Percentiles rank a stretch among this genome's conserved stretches.
phyloP scores from a whole-genome alignment of 441 rosid genomes.

The Jatropha podagrica region DNA sequence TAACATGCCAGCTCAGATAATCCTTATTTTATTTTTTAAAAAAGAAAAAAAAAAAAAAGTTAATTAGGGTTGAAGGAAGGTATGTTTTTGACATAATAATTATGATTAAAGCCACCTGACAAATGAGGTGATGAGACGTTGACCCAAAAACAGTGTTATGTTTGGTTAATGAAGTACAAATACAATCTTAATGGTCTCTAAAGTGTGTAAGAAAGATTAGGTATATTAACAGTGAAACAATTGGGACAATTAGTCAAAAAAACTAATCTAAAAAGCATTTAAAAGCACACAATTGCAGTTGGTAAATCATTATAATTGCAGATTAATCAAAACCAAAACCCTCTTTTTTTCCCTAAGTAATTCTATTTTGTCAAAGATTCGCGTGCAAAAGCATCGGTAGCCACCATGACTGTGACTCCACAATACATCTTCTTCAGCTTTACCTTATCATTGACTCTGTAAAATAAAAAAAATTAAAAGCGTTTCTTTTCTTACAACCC shows the following conservation, averaged over 20 bases:
- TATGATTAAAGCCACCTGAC: background rate
- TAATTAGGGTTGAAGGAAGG: background rate
- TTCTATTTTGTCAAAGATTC: constrained; percentile 40
- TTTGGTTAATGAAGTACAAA: constrained; percentile 10
- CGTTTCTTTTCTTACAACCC: background rate
- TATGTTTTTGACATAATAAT: background rate
- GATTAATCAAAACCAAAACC: background rate
- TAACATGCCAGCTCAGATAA: too few relatives aligned
- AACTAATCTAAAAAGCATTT: background rate
- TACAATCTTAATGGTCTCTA: background rate
- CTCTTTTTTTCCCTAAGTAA: background rate
- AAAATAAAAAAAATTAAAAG: background rate
- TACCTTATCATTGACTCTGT: constrained; percentile 25
- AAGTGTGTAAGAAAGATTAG: constrained; percentile 12
- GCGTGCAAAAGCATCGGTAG: constrained; percentile 42
- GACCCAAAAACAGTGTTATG: constrained; percentile 17
- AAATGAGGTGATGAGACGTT: constrained; percentile 1
- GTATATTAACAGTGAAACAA: constrained; percentile 12
- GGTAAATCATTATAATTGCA: constrained; percentile 32
- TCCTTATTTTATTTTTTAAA: too few relatives aligned
- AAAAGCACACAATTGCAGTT: constrained; percentile 23
- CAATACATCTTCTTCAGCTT: constrained; percentile 34
- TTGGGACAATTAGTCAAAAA: constrained; percentile 30
- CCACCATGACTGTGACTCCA: constrained; percentile 39
- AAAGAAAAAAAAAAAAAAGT: too few relatives aligned